These are phyloP conservation scores for Fusarium continuum DNA, from an alignment of 2,329 filamentous ascomycete genomes.

Conservation along the genomic window DNA sequence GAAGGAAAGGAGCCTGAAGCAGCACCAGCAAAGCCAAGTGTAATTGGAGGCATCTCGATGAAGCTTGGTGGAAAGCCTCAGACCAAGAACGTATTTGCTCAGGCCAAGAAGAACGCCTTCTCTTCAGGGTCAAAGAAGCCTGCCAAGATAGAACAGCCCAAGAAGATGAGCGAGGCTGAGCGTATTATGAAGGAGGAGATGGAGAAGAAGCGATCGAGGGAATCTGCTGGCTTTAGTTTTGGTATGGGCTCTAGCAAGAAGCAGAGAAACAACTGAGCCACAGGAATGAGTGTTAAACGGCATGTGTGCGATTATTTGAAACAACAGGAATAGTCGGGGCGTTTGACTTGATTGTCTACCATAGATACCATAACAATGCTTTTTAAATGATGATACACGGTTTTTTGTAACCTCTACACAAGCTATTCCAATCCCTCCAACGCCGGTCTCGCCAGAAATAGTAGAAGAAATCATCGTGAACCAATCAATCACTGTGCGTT, in stretches of 20 bases:
- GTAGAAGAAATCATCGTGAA: conserved; percentile 16
- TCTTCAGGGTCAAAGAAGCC: conserved; percentile 68
- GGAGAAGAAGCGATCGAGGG: conserved; percentile 71
- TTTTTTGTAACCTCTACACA: conserved; percentile 13
- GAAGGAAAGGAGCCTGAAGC: conserved; percentile 21
- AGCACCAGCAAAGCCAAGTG: conserved; percentile 46
- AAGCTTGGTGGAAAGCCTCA: conserved; percentile 72
- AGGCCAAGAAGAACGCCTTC: conserved; percentile 75
- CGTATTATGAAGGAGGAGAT: conserved; percentile 89
- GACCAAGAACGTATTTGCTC: conserved; percentile 79
- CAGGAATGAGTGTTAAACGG: background rate
- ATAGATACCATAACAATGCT: conserved; percentile 45
- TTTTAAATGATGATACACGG: conserved; percentile 24
- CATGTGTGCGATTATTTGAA: background rate
- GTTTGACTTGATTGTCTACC: conserved; percentile 35
- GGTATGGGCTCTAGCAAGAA: conserved; percentile 62
- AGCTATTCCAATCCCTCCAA: conserved; percentile 37
- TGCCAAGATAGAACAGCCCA: conserved; percentile 67
- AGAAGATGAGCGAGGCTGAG: conserved; percentile 89
- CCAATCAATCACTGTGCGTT: conserved; percentile 12
- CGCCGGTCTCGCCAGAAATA: conserved; percentile 47
- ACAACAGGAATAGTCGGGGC: conserved; percentile 15
- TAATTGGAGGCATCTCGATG: conserved; percentile 63
- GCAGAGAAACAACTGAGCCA: conserved; percentile 50
- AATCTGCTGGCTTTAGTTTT: conserved; percentile 56